Percentiles rank a stretch among this genome's conserved stretches.
Evolutionary conservation across 2,329 filamentous ascomycete species (phyloP).

Genomic region (Diaporthe sp.): DNA sequence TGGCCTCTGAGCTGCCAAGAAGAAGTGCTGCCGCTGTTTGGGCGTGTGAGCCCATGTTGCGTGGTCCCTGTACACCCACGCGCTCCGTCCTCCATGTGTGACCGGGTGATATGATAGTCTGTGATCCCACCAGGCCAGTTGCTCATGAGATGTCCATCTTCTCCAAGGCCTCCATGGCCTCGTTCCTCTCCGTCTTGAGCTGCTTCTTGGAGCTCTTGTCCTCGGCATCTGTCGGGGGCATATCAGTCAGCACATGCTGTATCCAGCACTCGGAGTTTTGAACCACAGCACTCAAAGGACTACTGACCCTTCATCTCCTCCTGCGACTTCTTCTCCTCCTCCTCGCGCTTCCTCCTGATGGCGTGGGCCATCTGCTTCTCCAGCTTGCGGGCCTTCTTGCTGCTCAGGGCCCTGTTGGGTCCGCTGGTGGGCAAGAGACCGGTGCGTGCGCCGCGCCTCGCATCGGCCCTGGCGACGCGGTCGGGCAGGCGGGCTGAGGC

Average conservation of each 20-base stretch:
- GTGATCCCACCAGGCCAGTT: background rate
- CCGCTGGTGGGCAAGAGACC: conserved; percentile 71
- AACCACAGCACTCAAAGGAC: background rate
- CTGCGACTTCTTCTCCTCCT: conserved; percentile 50
- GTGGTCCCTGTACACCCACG: background rate
- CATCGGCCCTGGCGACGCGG: conserved; percentile 53
- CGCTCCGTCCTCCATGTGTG: background rate
- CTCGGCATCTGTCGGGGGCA: conserved; percentile 22
- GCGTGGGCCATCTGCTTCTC: conserved; percentile 68
- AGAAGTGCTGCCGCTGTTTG: background rate
- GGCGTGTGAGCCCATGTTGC: background rate
- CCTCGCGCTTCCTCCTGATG: conserved; percentile 65
- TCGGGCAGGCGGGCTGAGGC: conserved; percentile 47
- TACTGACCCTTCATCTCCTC: conserved; percentile 40
- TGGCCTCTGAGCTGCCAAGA: background rate
- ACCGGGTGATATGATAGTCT: background rate
- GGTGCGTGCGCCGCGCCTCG: conserved; percentile 63
- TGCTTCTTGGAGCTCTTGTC: conserved; percentile 40
- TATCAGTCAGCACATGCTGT: background rate
- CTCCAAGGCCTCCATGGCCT: conserved; percentile 37
- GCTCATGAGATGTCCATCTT: conserved; percentile 42
- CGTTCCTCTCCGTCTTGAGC: conserved; percentile 39
- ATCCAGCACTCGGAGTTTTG: background rate
- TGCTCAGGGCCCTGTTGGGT: conserved; percentile 64
- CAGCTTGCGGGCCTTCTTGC: conserved; percentile 70